Base-by-base conservation (phyloP, 768 basidiomycete species). In the Macrocybe gigantea region DNA sequence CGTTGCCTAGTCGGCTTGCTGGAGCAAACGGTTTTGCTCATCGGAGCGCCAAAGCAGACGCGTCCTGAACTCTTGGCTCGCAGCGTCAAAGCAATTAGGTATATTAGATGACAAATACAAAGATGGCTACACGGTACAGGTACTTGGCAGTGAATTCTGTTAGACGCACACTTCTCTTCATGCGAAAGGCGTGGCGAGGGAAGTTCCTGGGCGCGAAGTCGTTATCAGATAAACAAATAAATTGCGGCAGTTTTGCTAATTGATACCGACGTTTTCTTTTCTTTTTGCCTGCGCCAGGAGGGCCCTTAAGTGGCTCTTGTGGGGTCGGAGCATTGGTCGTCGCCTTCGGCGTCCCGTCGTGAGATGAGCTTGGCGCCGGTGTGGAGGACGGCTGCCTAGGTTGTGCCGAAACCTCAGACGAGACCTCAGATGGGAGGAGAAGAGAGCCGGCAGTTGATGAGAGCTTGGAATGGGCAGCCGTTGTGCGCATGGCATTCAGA, bases 401-500 rank as follows among this genome's bases (percentile, higher is more conserved):
- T 1, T 67, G 49, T 31, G 66, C 59, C 33, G 68, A 63, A 7
- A 66, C 64, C 36, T 69, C 69, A 33, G 61, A 57, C 45, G 53
- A 59, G 7, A 54, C 29, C 6, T 44, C 42, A 33, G 42, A 44
- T 2, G 32, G 42, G 10, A 60, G 51, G 45, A 60, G 63, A 9
- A 63, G 52, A 45, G 64, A 38, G 62, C 64, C 65, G 13, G 65
- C 52, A 52, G 60, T 70, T 33, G 75, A 66, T 0, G 78, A 66
- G 51, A 72, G 70, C 53, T 70, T 79, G 13, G 87, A 77, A 54
- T 90, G 87, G 41, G 75, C 68, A 5, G 86, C 88, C 1, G 89
- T 88, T 4, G 86, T 79, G 53, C 74, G 79, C 87, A 93, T 88
- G 6, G 90, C 90, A 51, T 85, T 83, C 57, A 81, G 66, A 53